These are phyloP conservation scores for Stagonosporopsis chrysanthemi DNA, from an alignment of 2,329 filamentous ascomycete species.

Conservation along the genomic window DNA sequence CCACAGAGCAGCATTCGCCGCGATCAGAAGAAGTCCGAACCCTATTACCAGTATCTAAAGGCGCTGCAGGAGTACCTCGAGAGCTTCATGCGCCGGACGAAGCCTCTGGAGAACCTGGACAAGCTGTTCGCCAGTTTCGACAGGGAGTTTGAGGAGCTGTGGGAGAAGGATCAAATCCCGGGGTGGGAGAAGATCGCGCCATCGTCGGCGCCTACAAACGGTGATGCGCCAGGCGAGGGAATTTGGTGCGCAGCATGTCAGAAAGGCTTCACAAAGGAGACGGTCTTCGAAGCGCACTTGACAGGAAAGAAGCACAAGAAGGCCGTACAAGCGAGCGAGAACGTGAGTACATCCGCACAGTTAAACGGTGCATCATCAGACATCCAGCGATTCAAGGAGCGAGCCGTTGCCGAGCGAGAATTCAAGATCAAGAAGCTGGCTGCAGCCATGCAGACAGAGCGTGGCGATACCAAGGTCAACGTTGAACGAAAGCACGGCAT, in stretches of 20 bases:
- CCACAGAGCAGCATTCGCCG: constrained; percentile 78
- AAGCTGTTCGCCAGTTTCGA: constrained; percentile 79
- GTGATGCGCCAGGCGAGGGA: constrained; percentile 67
- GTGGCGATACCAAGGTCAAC: constrained; percentile 88
- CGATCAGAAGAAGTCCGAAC: constrained; percentile 85
- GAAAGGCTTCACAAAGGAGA: constrained; percentile 94
- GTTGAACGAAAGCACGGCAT: constrained; percentile 97
- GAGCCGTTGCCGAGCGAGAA: constrained; percentile 88
- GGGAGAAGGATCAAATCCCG: constrained; percentile 79
- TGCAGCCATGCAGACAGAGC: constrained; percentile 82
- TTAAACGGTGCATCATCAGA: constrained; percentile 31
- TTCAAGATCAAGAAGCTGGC: constrained; percentile 81
- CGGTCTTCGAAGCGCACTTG: constrained; percentile 90
- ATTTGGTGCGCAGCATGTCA: constrained; percentile 92
- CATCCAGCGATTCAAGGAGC: constrained; percentile 72
- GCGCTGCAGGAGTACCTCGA: constrained; percentile 85
- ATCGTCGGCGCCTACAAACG: constrained; percentile 52
- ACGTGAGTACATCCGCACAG: constrained; percentile 22
- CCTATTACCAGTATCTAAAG: constrained; percentile 89
- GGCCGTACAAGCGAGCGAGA: constrained; percentile 68
- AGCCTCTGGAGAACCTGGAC: constrained; percentile 85
- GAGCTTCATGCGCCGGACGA: constrained; percentile 81
- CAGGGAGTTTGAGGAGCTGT: constrained; percentile 81
- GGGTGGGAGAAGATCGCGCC: constrained; percentile 72
- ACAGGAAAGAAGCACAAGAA: constrained; percentile 92